Conservation (phyloP, 192 early-diverging fungal species). For the Dimargaris cristalligena region DNA sequence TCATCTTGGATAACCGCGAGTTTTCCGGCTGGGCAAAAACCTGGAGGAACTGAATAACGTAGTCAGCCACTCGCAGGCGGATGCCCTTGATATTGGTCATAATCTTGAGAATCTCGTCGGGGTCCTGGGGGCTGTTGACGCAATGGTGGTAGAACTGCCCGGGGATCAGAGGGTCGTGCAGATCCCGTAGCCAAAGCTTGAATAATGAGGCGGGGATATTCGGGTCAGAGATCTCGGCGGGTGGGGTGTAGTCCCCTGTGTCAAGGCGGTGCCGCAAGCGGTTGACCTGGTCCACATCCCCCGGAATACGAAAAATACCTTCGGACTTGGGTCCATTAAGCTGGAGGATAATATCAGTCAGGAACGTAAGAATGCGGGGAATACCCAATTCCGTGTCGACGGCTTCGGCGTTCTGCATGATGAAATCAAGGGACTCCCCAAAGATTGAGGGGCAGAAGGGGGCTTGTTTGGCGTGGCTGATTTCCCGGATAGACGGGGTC, state of each 20-base stretch:
- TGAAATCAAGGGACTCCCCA: conserved; percentile 74
- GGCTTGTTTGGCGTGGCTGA: conserved; percentile 55
- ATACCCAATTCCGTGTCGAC: conserved; percentile 34
- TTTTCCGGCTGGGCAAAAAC: conserved; percentile 56
- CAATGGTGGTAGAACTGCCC: conserved; percentile 60
- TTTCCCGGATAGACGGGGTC: conserved; percentile 45
- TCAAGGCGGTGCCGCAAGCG: conserved; percentile 62
- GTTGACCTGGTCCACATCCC: conserved; percentile 73
- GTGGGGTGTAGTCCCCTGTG: conserved; percentile 48
- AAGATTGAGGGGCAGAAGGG: conserved; percentile 77
- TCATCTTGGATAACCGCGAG: conserved; percentile 79
- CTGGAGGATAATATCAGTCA: conserved; percentile 51
- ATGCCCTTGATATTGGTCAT: conserved; percentile 33
- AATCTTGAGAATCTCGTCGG: conserved; percentile 31
- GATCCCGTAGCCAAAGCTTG: conserved; percentile 86
- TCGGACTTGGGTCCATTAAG: conserved; percentile 68
- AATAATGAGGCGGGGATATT: conserved; percentile 82
- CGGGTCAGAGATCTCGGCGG: conserved; percentile 62
- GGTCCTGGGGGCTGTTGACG: conserved; percentile 42
- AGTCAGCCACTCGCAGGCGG: conserved; percentile 54
- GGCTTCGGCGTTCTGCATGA: conserved; percentile 41
- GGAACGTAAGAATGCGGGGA: conserved; percentile 67
- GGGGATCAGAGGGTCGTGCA: conserved; percentile 80
- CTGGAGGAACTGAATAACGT: conserved; percentile 68
- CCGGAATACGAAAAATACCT: conserved; percentile 93